These are phyloP conservation scores for Neofusicoccum cordaticola DNA, from an alignment of 2,329 filamentous ascomycete genomes.

Conservation along the genomic window DNA sequence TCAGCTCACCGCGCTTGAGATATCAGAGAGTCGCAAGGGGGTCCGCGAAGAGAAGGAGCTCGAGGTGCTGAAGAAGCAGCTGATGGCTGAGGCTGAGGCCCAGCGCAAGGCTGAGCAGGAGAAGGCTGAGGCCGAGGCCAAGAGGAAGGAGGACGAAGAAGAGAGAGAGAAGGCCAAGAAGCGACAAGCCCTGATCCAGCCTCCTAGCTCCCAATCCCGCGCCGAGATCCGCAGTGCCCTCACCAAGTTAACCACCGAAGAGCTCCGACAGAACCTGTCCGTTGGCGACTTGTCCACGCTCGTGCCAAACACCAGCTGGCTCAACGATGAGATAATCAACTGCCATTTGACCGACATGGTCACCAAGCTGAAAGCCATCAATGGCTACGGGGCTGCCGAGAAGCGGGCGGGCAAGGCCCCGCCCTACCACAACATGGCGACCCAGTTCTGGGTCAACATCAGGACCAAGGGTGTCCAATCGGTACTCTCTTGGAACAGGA, in stretches of 20 bases:
- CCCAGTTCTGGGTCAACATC: slow-evolving; percentile 40
- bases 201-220: no score
- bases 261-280: not conserved
- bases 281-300: not conserved
- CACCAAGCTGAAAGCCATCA: slow-evolving; percentile 23
- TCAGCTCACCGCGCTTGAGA: not conserved
- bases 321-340: slow-evolving; percentile 76
- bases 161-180: not conserved
- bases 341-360: slow-evolving; percentile 62
- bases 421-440: slow-evolving; percentile 66
- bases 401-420: slow-evolving; percentile 56
- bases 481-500: slow-evolving; percentile 52
- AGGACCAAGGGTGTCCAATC: slow-evolving; percentile 47
- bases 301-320: slow-evolving; percentile 50
- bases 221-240: not conserved
- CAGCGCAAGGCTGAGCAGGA: not conserved
- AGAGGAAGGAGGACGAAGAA: not conserved
- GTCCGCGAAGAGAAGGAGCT: not conserved
- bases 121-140: not conserved
- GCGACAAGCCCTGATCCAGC: no score
- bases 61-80: not conserved
- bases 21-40: not conserved
- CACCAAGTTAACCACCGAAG: not conserved
- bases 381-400: slow-evolving; percentile 50
- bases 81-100: not conserved